phyloP scores from a whole-genome alignment of 1,284 basidiomycete species.

The Phylloboletellus chloephorus region DNA sequence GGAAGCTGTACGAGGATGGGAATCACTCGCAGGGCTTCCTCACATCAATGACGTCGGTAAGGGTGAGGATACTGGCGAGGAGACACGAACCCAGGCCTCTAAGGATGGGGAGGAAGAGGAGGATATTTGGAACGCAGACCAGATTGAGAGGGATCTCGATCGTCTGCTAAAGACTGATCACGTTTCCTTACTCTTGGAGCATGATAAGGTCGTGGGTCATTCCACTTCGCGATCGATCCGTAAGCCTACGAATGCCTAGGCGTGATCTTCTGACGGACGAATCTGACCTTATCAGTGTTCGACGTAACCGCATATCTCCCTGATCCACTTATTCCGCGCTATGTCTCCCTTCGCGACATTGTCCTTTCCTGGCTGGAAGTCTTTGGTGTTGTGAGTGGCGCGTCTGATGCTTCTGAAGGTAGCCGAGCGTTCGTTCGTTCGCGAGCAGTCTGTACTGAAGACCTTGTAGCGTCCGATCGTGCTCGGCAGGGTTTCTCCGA shows the following conservation, averaged over 20 bases:
- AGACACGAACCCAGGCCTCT: conserved; percentile 12
- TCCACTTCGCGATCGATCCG: conserved; percentile 45
- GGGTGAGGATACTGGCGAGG: conserved; percentile 34
- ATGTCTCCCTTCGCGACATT: conserved; percentile 63
- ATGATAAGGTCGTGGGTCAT: conserved; percentile 60
- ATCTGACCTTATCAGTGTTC: conserved; percentile 53
- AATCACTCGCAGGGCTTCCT: conserved; percentile 68
- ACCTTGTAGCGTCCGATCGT: conserved; percentile 43
- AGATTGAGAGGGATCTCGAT: conserved; percentile 59
- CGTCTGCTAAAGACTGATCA: conserved; percentile 68
- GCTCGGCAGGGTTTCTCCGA: conserved; percentile 64
- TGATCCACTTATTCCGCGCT: conserved; percentile 72
- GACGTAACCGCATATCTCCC: conserved; percentile 84
- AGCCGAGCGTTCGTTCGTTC: conserved; percentile 4
- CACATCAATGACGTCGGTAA: conserved; percentile 59
- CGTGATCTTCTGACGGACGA: conserved; percentile 9
- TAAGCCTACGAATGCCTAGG: conserved; percentile 34
- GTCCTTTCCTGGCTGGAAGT: conserved; percentile 62
- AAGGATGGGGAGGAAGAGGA: conserved; percentile 33
- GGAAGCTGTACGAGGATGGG: conserved; percentile 93
- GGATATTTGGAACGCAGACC: conserved; percentile 48
- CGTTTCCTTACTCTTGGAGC: conserved; percentile 66
- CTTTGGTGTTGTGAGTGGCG: conserved; percentile 54
- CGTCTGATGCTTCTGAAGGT: conserved; percentile 43
- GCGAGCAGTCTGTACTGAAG: conserved; percentile 2